These are phyloP conservation scores for Plasmodium knowlesi DNA, from an alignment of 169 alveolate genomes.

Conservation along the genomic window DNA sequence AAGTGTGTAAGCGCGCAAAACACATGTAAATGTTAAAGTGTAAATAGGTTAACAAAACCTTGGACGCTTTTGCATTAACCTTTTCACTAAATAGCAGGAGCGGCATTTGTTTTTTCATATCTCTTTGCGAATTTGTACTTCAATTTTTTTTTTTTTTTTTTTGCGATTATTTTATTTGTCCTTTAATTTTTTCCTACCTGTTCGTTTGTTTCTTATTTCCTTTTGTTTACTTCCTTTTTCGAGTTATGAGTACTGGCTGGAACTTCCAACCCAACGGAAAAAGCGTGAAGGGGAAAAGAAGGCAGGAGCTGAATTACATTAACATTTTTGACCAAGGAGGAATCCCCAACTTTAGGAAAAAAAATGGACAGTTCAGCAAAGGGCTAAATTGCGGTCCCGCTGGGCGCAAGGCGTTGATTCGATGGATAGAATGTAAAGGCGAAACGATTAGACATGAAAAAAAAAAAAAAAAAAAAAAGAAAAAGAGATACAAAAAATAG, in stretches of 20 bases:
- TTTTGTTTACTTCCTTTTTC: not conserved
- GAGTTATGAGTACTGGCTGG: slow-evolving; percentile 78
- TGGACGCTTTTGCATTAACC: not conserved
- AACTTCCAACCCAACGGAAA: slow-evolving; percentile 42
- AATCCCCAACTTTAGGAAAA: slow-evolving; percentile 2
- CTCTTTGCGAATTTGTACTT: not conserved
- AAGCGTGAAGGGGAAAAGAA: slow-evolving; percentile 4
- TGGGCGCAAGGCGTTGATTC: slow-evolving; percentile 83
- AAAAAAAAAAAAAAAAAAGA: too few species aligned
- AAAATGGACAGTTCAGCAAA: slow-evolving; percentile 5
- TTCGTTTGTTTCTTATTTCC: not conserved
- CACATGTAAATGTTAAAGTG: not conserved
- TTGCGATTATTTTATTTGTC: not conserved
- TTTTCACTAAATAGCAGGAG: not conserved
- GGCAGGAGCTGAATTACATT: slow-evolving; percentile 23
- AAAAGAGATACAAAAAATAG: not conserved
- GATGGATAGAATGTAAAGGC: slow-evolving; percentile 85
- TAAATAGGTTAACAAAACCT: not conserved
- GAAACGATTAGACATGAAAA: not conserved
- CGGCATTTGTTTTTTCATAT: not conserved
- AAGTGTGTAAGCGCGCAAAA: not conserved
- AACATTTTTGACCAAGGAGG: slow-evolving; percentile 18
- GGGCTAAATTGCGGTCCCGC: slow-evolving; percentile 89
- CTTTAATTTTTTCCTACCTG: not conserved
- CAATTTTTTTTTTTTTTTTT: not conserved